Evolutionary conservation across 2,329 filamentous ascomycete genomes (phyloP), one percentile per base, ranked within the genome.

Genomic region (Neodidymelliopsis sp.): DNA sequence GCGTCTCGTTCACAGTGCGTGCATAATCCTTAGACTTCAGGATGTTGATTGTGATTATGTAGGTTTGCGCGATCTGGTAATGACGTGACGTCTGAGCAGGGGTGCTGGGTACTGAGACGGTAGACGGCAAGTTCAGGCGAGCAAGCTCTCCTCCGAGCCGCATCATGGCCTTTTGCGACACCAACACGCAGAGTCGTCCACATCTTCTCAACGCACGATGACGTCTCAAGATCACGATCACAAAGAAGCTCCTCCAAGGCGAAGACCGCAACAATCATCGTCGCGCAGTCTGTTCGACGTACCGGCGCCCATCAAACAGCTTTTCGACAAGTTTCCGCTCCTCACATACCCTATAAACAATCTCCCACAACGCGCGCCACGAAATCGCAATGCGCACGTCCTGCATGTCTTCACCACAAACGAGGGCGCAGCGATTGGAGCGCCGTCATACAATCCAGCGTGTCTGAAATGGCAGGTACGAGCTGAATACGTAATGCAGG

Each of bases 391-490:
- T 53, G 75, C 75, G 63, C 81, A 84, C 54, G 80, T 84, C 8
- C 78, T 99, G 7, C 91, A 91, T 71, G 79, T 96, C 47, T 97
- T 97, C 74, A 82, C 84, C 52, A 84, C 81, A 11, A 77, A 83
- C 1, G 75, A 81, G n/a, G 87, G 84, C 62, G 88, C 85, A 24
- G 71, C 73, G 46, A 67, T 68, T 28, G 85, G 85, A 4, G 75
- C 78, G 22, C 89, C 91, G 19, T 95, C 90, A 57, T 96, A 88
- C 76, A 97, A 97, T 70, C 94, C 94, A 9, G 85, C 86, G 49
- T 99, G 94, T 77, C 79, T 97, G 66, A 96, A 93, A 78, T 97
- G 91, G 91, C 94, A 97, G 89, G 91, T 93, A 64, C 60, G 84
- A 22, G 4, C 7, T 8, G 13, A 16, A 13, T 19, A n/a, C 30